phyloP scores from a whole-genome alignment of 2,329 filamentous ascomycete species.

The Malbranchea cinnamomea region DNA sequence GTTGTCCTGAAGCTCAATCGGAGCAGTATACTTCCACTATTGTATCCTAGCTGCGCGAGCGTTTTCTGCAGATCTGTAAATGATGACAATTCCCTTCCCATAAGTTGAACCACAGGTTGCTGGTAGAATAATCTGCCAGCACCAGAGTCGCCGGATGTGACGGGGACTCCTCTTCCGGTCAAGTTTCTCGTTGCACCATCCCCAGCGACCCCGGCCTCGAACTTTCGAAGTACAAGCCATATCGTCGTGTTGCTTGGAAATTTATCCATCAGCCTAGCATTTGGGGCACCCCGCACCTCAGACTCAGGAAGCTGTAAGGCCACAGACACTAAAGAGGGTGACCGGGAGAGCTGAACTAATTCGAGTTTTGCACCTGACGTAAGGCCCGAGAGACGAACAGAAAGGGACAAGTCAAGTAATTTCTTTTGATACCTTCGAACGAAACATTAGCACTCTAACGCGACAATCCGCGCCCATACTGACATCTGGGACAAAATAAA shows the following conservation, averaged over 20 bases:
- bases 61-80: slow-evolving; percentile 82
- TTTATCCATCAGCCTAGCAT: slow-evolving; percentile 62
- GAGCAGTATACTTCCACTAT: slow-evolving; percentile 66
- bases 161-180: slow-evolving; percentile 63
- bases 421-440: slow-evolving; percentile 63
- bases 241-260: slow-evolving; percentile 77
- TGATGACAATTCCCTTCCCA: slow-evolving; percentile 62
- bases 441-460: neutral
- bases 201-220: slow-evolving; percentile 61
- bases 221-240: slow-evolving; percentile 81
- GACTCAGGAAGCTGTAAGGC: slow-evolving; percentile 71
- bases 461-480: slow-evolving; percentile 1
- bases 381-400: slow-evolving; percentile 71
- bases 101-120: slow-evolving; percentile 67
- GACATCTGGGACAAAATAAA: neutral
- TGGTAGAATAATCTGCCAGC: slow-evolving; percentile 78
- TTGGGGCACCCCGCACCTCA: slow-evolving; percentile 47
- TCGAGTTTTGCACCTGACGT: slow-evolving; percentile 79
- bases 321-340: slow-evolving; percentile 71
- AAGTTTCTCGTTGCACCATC: slow-evolving; percentile 55
- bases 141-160: slow-evolving; percentile 37
- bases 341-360: slow-evolving; percentile 73
- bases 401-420: slow-evolving; percentile 67
- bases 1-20: slow-evolving; percentile 63
- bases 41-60: slow-evolving; percentile 71